phyloP scores from a whole-genome alignment of 2,329 filamentous ascomycete genomes.

The Pestalotiopsis sp. region DNA sequence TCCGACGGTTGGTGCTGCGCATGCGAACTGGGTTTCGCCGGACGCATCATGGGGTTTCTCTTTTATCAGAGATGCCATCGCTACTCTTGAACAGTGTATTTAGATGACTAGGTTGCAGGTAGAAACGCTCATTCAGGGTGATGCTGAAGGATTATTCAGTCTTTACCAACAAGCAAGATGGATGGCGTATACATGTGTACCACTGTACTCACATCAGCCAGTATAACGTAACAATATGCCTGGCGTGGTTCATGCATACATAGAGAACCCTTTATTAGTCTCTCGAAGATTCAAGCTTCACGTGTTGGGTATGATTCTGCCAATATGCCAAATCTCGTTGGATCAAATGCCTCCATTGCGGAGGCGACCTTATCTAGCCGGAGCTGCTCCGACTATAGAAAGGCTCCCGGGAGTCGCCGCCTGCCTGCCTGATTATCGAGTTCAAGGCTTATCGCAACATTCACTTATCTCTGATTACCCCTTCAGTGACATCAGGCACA shows the following conservation, averaged over 20 bases:
- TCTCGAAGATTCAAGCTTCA: background rate
- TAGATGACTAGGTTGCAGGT: background rate
- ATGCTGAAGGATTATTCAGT: background rate
- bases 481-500: background rate
- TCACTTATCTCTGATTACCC: background rate
- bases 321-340: background rate
- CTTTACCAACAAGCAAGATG: too few relatives aligned
- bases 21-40: background rate
- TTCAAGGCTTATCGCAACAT: background rate
- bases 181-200: too few relatives aligned
- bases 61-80: background rate
- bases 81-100: too few relatives aligned
- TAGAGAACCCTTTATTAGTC: background rate
- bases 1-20: background rate
- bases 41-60: background rate
- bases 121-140: background rate
- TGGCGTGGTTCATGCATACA: background rate
- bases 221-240: background rate
- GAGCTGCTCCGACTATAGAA: constrained; percentile 1
- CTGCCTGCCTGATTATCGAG: background rate
- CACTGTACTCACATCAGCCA: too few relatives aligned
- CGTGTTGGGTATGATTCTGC: background rate
- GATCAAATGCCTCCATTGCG: background rate
- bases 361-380: constrained; percentile 3
- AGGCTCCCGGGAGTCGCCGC: background rate